A percentile compares a stretch with the other conserved stretches of the same genome.
Evolutionary conservation across 495 filamentous ascomycete genomes (phyloP).

Genomic region (Niebla homalea): DNA sequence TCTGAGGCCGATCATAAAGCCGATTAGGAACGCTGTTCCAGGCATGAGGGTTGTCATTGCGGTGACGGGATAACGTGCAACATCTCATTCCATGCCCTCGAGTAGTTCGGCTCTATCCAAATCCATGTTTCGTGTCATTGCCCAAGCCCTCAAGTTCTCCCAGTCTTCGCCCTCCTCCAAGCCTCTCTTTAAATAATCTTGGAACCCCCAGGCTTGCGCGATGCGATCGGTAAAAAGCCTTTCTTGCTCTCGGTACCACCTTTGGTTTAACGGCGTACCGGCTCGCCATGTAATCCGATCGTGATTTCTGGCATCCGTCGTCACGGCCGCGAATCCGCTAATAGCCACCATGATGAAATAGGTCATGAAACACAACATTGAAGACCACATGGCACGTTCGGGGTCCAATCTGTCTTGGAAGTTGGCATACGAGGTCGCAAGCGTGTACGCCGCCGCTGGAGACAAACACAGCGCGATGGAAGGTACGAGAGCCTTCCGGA

Average conservation of each 20-base stretch:
- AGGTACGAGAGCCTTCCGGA: constrained; percentile 37
- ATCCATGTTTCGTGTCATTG: constrained; percentile 70
- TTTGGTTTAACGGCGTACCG: constrained; percentile 63
- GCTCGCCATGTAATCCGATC: constrained; percentile 75
- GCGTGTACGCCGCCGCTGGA: constrained; percentile 55
- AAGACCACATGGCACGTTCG: constrained; percentile 55
- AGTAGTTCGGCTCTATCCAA: constrained; percentile 76
- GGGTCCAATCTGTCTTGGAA: constrained; percentile 61
- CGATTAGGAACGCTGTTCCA: too few species aligned
- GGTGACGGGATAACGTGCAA: too few species aligned
- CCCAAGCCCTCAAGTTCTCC: constrained; percentile 69
- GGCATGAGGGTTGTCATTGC: too few species aligned
- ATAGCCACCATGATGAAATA: constrained; percentile 68
- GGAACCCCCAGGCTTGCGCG: constrained; percentile 80
- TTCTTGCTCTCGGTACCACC: constrained; percentile 92
- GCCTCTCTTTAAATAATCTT: constrained; percentile 60
- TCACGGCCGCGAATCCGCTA: constrained; percentile 69
- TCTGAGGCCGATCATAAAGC: too few species aligned
- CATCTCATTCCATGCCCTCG: constrained; percentile 67
- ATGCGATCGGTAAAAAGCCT: constrained; percentile 78
- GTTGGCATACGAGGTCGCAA: constrained; percentile 44
- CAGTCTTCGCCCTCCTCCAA: constrained; percentile 88
- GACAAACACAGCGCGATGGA: constrained; percentile 39
- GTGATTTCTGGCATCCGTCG: constrained; percentile 88
- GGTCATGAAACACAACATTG: constrained; percentile 65